phyloP scores from a whole-genome alignment of 2,329 filamentous ascomycete species.

The Pestalotiopsis sp. region DNA sequence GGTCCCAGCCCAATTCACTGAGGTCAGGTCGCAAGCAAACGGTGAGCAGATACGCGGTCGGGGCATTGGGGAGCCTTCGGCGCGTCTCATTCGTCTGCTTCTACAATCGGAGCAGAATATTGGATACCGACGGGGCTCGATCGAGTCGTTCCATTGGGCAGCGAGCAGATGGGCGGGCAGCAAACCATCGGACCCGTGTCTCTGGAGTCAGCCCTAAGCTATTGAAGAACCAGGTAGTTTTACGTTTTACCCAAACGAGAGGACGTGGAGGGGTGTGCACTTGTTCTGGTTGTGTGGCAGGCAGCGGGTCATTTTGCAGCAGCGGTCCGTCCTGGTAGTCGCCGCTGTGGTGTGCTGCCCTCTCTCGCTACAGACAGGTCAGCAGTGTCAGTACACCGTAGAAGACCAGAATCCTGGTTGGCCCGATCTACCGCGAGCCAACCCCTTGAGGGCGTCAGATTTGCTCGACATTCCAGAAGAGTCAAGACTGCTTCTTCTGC shows the following conservation, averaged over 20 bases:
- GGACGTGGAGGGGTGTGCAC: not conserved
- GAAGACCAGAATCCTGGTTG: not conserved
- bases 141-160: not conserved
- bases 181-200: not conserved
- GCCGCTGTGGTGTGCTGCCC: not conserved
- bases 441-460: constrained; percentile 4
- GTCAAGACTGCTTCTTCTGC: not conserved
- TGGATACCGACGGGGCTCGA: not conserved
- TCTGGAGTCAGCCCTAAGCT: not conserved
- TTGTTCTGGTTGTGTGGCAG: not conserved
- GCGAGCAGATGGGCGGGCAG: not conserved
- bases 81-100: not conserved
- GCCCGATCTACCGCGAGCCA: not conserved
- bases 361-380: not conserved
- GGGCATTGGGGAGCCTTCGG: not conserved
- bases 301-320: not conserved
- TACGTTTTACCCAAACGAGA: not conserved
- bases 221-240: not conserved
- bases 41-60: not conserved
- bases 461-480: constrained; percentile 1
- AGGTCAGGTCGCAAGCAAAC: not conserved
- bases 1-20: not conserved
- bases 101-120: not conserved
- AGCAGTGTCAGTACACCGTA: not conserved
- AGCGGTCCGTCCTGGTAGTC: not conserved